Evolutionary conservation across 2,329 filamentous ascomycete species (phyloP), one percentile per base, ranked within the genome.

Genomic region (Trichoderma sp.): DNA sequence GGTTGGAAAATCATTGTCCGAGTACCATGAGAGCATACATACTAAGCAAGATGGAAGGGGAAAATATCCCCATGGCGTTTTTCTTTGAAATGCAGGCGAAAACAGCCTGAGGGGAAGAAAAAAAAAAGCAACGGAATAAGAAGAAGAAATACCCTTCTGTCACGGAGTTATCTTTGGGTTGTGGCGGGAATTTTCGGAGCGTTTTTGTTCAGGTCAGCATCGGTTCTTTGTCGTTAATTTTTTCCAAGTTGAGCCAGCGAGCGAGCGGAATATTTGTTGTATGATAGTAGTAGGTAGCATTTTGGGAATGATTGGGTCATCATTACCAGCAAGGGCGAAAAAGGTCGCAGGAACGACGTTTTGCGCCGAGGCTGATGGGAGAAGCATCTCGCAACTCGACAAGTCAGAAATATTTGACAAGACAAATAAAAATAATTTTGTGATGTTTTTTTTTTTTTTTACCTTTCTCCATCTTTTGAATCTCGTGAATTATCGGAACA

Each of bases 1-100:
- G 90, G 88, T 2, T 90, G 93, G 84, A 88, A 87, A 75, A 87
- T 93, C 30, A 85, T 93, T n/a, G 86, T 90, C 32, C 82, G 88
- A 66, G 85, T 90, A 28, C 87, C 88, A 68, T 88, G 77, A 20
- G 77, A n/a, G 17, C n/a, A n/a, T n/a, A n/a, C 43, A 17, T 50
- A 2, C 20, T 39, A 34, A 39, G 15, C 23, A 15, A 71, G 28
- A 5, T 26, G 39, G 15, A 17, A n/a, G n/a, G 59, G 36, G 17
- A 28, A 58, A 26, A 36, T 7, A 36, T 58, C 20, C 50, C 39
- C n/a, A 23, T 23, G 39, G 28, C 64, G n/a, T 28, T 34, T 23
- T 36, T 61, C 3, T 36, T 50, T 5, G 26, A 47, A 30, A 59
- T 13, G 26, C 4, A 28, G 36, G 26, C 9, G 23, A 57, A 15